Percentiles rank a stretch among this genome's conserved stretches.
phyloP scores from a whole-genome alignment of 2,329 filamentous ascomycete species.

The Colletotrichum aenigma region DNA sequence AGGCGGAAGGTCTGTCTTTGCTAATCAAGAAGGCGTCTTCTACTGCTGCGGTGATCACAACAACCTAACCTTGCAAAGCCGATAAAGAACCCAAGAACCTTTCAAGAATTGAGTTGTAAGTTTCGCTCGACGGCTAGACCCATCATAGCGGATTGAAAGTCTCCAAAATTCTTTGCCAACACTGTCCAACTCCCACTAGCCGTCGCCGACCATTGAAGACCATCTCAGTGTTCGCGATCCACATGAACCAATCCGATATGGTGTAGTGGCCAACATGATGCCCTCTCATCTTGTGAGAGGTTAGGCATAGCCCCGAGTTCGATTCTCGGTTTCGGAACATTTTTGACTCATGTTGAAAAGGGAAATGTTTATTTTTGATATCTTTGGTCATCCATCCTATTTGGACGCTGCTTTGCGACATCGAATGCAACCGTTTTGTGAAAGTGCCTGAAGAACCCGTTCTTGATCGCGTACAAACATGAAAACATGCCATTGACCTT shows the following conservation, averaged over 20 bases:
- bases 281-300: not conserved
- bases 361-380: not conserved
- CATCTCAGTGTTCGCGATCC: not conserved
- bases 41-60: not conserved
- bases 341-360: not conserved
- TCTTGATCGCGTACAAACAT: not conserved
- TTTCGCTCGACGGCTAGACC: not conserved
- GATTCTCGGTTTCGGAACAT: not conserved
- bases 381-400: not conserved
- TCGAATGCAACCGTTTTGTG: not conserved
- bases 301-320: not conserved
- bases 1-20: not conserved
- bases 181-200: fast-evolving
- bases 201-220: not conserved
- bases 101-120: not conserved
- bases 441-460: not conserved
- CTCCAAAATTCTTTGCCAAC: not conserved
- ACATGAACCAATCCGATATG: not conserved
- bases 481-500: not conserved
- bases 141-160: not conserved
- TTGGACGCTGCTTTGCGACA: not conserved
- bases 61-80: fast-evolving
- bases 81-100: not conserved
- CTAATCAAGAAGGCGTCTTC: not conserved
- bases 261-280: slow-evolving; percentile 1